Conservation (phyloP, 345 rosid genomes). For the Litchi chinensis region DNA sequence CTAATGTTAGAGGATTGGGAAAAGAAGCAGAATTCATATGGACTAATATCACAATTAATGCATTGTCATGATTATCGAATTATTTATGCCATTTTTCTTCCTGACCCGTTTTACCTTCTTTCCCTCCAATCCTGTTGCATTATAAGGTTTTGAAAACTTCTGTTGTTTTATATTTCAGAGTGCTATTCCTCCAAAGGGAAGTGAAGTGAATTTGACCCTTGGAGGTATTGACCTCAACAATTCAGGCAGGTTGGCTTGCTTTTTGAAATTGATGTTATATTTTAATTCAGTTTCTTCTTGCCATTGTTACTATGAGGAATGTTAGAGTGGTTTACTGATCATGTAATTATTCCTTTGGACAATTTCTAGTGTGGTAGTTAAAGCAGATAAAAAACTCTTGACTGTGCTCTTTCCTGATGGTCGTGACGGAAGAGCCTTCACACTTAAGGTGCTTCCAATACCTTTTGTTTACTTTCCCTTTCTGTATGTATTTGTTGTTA, state of each 20-base stretch:
- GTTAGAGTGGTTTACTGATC: slow-evolving; percentile 35
- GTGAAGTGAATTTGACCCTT: slow-evolving; percentile 72
- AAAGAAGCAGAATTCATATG: slow-evolving; percentile 8
- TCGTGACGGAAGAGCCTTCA: slow-evolving; percentile 94
- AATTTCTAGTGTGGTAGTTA: slow-evolving; percentile 80
- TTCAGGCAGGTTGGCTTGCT: slow-evolving; percentile 99
- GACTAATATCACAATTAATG: background rate
- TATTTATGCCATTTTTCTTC: background rate
- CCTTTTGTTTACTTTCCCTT: background rate
- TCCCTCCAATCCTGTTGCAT: slow-evolving; percentile 11
- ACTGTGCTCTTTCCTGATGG: slow-evolving; percentile 97
- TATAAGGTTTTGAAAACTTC: slow-evolving; percentile 9
- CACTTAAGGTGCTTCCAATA: slow-evolving; percentile 71
- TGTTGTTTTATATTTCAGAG: slow-evolving; percentile 42
- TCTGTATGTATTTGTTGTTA: background rate
- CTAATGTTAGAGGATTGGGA: background rate
- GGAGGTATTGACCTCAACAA: slow-evolving; percentile 99
- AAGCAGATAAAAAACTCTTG: slow-evolving; percentile 92
- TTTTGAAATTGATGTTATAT: slow-evolving; percentile 26
- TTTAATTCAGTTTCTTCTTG: slow-evolving; percentile 17
- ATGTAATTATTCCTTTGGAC: slow-evolving; percentile 22
- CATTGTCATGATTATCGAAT: background rate
- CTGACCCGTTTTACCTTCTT: background rate
- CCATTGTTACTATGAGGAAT: slow-evolving; percentile 13
- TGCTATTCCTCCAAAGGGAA: slow-evolving; percentile 57